Base-by-base conservation (phyloP, 1,284 basidiomycete genomes). In the Apiotrichum brassicae region DNA sequence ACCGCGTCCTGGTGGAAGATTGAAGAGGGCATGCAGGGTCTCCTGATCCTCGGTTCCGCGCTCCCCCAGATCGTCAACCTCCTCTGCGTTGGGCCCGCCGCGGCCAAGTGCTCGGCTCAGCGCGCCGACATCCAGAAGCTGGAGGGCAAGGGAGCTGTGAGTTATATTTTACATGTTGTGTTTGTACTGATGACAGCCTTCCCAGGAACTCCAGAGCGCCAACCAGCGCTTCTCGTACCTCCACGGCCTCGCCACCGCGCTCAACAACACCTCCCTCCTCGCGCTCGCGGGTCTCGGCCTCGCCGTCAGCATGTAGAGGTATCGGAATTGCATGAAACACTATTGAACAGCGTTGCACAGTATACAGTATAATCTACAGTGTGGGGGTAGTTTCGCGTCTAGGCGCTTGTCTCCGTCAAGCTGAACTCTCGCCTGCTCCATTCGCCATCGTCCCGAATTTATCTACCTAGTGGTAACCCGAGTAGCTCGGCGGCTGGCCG, bases 41-140 rank as follows among this genome's bases (percentile, higher is more conserved):
- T 86, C 56, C 73, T 80, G 6, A 77, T 88, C 25, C 76, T 72
- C 0, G 71, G 66, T 5, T 76, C 80, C 2, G 55, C 82, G 5
- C 55, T 80, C 5, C 68, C 75, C 16, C 82, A 87, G 60, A 71
- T 75, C 7, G 56, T 69, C 43, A 74, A 75, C 57, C 61, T 60
- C 48, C 24, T 70, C 6, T 51, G 62, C 34, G 61, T 73, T n/a
- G 67, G 69, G 9, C 74, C 74, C 3, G 51, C 59, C 46, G 58
- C 73, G 12, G 64, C 61, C 13, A 59, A 69, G 43, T 80, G 80
- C 16, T 84, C 85, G 82, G 81, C 84, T 66, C 71, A 83, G 66
- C 78, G 86, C 49, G 82, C 86, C 57, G 81, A 76, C 58, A 74
- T 83, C 43, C 86, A 89, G 75, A 83, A 85, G 64, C 76, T 79